Evolutionary conservation across 2,329 filamentous ascomycete genomes (phyloP).

Genomic region (Epichloe bromicola): DNA sequence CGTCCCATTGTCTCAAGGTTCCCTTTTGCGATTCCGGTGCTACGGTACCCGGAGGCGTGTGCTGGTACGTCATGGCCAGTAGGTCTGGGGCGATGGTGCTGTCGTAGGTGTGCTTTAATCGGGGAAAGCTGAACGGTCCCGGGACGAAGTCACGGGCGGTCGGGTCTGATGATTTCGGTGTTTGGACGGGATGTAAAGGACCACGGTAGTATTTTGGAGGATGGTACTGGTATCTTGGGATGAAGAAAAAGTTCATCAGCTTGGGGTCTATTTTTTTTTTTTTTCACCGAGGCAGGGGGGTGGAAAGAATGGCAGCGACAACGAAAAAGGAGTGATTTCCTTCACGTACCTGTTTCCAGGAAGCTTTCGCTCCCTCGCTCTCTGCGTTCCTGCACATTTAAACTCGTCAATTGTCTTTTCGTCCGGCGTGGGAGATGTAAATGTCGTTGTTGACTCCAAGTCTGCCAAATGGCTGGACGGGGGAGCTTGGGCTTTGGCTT

Average conservation of each 20-base stretch:
- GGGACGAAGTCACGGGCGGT: conserved; percentile 79
- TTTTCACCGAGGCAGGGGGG: neutral
- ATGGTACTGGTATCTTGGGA: conserved; percentile 79
- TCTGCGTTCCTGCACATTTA: conserved; percentile 23
- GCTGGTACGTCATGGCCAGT: conserved; percentile 77
- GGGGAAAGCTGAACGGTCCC: conserved; percentile 78
- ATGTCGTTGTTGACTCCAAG: conserved; percentile 38
- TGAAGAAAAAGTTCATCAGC: neutral
- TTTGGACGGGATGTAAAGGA: conserved; percentile 83
- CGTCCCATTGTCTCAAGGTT: conserved; percentile 74
- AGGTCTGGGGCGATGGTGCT: conserved; percentile 77
- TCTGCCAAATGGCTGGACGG: conserved; percentile 26
- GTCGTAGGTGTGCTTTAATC: conserved; percentile 82
- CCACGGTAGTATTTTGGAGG: conserved; percentile 92
- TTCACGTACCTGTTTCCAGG: conserved; percentile 33
- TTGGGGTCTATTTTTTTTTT: too few species aligned
- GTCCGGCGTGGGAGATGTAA: conserved; percentile 29
- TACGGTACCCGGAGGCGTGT: conserved; percentile 65
- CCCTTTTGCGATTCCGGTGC: conserved; percentile 36
- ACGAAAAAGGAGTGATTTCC: neutral
- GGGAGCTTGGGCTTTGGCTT: conserved; percentile 17
- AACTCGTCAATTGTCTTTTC: conserved; percentile 26
- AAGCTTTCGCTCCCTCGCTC: conserved; percentile 25
- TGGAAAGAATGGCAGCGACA: conserved; percentile 21
- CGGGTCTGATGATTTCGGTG: conserved; percentile 74